phyloP scores from a whole-genome alignment of 768 basidiomycete genomes.

The Agrocybe chaxingu region DNA sequence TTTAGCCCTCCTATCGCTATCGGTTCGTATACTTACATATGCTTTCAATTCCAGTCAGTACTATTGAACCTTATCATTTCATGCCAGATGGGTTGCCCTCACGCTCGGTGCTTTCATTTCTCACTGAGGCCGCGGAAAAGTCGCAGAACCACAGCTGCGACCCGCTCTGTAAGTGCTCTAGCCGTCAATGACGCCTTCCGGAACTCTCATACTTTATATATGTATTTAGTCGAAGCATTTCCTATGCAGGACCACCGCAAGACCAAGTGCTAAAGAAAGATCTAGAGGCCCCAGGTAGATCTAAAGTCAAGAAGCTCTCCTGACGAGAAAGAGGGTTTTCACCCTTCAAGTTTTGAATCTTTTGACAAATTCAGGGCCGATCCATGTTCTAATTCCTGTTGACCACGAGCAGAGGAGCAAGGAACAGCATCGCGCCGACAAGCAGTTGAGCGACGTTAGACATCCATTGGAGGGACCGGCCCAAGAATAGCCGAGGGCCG shows the following conservation, averaged over 20 bases:
- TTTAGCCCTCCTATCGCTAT: conserved; percentile 19
- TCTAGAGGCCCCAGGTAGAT: too few species aligned
- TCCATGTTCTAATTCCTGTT: too few species aligned
- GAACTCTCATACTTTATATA: not conserved
- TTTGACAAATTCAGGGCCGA: too few species aligned
- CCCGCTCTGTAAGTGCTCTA: conserved; percentile 13
- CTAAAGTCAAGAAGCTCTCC: too few species aligned
- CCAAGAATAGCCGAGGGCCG: too few species aligned
- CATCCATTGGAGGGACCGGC: too few species aligned
- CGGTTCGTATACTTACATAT: conserved; percentile 9
- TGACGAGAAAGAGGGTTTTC: too few species aligned
- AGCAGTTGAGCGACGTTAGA: too few species aligned
- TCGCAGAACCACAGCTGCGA: conserved; percentile 14
- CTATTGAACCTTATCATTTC: not conserved
- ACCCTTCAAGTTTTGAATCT: too few species aligned
- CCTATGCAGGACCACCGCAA: not conserved
- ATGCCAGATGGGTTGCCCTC: conserved; percentile 14
- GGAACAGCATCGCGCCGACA: too few species aligned
- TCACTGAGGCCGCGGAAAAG: conserved; percentile 17
- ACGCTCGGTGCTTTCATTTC: conserved; percentile 19
- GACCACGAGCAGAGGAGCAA: too few species aligned
- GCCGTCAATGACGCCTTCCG: not conserved
- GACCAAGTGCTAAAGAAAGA: too few species aligned
- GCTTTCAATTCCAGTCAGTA: not conserved
- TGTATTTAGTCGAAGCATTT: conserved; percentile 1